Percentiles rank a stretch among this genome's conserved stretches.
phyloP scores from a whole-genome alignment of 345 rosid genomes.

The Cochlearia excelsa region DNA sequence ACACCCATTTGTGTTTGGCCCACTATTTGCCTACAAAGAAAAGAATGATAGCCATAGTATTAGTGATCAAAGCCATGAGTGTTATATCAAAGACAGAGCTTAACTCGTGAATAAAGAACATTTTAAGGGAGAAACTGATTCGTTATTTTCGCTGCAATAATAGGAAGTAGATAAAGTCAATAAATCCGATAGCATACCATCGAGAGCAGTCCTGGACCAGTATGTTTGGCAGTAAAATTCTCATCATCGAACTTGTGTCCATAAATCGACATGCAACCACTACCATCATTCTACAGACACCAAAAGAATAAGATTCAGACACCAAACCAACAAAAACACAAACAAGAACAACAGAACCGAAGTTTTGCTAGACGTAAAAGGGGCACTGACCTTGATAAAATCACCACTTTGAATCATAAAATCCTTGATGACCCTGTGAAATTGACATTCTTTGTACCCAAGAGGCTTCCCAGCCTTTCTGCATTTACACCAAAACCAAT shows the following conservation, averaged over 20 bases:
- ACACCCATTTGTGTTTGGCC: constrained; percentile 79
- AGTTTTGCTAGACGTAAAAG: neutral
- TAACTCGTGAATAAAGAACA: neutral
- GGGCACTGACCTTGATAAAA: constrained; percentile 63
- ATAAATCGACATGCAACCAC: constrained; percentile 80
- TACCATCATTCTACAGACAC: constrained; percentile 81
- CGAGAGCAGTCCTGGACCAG: constrained; percentile 92
- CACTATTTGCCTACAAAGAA: constrained; percentile 74
- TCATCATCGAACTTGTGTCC: constrained; percentile 90
- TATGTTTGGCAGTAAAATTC: constrained; percentile 84
- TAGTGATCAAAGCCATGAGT: constrained; percentile 18
- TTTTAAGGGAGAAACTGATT: neutral
- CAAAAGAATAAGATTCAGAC: neutral
- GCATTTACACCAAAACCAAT: constrained; percentile 28
- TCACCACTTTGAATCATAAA: constrained; percentile 99
- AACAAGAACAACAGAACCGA: neutral
- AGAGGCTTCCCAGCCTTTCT: constrained; percentile 90
- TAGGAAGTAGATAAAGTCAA: neutral
- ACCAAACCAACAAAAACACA: neutral
- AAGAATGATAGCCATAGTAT: constrained; percentile 7
- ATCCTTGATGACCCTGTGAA: constrained; percentile 92
- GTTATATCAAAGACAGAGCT: neutral
- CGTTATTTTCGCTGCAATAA: neutral
- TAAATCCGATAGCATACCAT: constrained; percentile 52
- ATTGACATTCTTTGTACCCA: constrained; percentile 90